A percentile compares a stretch with the other conserved stretches of the same genome.
These are phyloP conservation scores for Nidula microcarpa DNA, from an alignment of 768 basidiomycete genomes.

Conservation along the genomic window DNA sequence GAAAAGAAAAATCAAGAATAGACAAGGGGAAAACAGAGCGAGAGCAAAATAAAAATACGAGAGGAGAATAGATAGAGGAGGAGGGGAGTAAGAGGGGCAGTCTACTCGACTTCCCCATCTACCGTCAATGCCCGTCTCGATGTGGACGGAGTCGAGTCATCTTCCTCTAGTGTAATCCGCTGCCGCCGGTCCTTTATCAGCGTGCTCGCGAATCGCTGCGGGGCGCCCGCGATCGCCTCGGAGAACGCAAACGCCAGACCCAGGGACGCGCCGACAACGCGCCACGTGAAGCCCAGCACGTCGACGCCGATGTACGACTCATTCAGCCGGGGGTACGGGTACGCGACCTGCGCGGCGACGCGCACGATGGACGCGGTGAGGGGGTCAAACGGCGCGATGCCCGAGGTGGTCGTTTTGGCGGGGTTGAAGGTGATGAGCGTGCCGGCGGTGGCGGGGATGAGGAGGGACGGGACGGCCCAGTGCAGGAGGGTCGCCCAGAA, in stretches of 20 bases:
- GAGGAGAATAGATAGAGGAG: background rate
- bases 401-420: slow-evolving; percentile 11
- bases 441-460: slow-evolving; percentile 57
- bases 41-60: background rate
- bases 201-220: slow-evolving; percentile 28
- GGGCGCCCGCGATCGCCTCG: slow-evolving; percentile 54
- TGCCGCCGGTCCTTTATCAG: slow-evolving; percentile 20
- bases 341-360: slow-evolving; percentile 57
- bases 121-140: background rate
- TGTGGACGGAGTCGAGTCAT: background rate
- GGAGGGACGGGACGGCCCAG: slow-evolving; percentile 60
- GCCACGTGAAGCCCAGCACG: slow-evolving; percentile 51
- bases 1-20: background rate
- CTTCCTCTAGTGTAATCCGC: slow-evolving; percentile 3
- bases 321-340: slow-evolving; percentile 30
- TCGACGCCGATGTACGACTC: slow-evolving; percentile 39
- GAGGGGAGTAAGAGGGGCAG: background rate
- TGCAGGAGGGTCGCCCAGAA: slow-evolving; percentile 57
- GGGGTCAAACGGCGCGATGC: slow-evolving; percentile 46
- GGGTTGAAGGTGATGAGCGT: slow-evolving; percentile 63
- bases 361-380: slow-evolving; percentile 64
- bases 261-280: slow-evolving; percentile 52
- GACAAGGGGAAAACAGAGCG: background rate
- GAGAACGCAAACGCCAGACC: slow-evolving; percentile 66
- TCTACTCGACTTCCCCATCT: background rate